Evolutionary conservation across 805 yeast species (phyloP).

Genomic region (Ogataea saltuana): DNA sequence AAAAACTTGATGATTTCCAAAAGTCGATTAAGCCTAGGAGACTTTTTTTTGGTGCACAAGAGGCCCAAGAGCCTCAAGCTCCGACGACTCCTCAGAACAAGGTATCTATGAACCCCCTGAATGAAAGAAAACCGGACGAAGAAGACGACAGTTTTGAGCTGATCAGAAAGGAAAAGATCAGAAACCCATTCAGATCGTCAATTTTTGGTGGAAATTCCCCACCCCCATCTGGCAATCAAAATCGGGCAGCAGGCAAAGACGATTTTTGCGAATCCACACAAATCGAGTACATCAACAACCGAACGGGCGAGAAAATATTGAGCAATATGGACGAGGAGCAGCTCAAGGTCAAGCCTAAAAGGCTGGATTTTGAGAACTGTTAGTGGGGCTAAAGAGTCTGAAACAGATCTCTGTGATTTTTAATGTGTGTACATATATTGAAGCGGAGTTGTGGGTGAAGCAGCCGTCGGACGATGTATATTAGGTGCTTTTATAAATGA

Average conservation of each 20-base stretch:
- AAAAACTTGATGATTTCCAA: conserved; percentile 35
- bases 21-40: conserved; percentile 41
- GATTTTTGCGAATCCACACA: conserved; percentile 2
- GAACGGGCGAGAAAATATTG: conserved; percentile 37
- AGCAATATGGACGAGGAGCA: conserved; percentile 37
- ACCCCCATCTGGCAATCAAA: background rate
- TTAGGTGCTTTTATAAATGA: conserved; percentile 6
- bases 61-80: background rate
- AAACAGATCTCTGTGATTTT: background rate
- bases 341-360: conserved; percentile 40
- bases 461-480: conserved; percentile 6
- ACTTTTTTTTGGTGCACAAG: conserved; percentile 30
- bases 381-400: background rate
- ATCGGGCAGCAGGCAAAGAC: background rate
- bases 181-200: conserved; percentile 27
- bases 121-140: conserved; percentile 1
- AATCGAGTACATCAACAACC: conserved; percentile 27
- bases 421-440: conserved; percentile 7
- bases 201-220: conserved; percentile 1
- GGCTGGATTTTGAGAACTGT: conserved; percentile 35
- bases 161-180: conserved; percentile 24
- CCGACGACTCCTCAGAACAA: conserved; percentile 23
- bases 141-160: conserved; percentile 19
- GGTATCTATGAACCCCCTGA: conserved; percentile 14
- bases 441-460: background rate